Conservation (phyloP, 805 yeast species). For the Kuraishia borneana region DNA sequence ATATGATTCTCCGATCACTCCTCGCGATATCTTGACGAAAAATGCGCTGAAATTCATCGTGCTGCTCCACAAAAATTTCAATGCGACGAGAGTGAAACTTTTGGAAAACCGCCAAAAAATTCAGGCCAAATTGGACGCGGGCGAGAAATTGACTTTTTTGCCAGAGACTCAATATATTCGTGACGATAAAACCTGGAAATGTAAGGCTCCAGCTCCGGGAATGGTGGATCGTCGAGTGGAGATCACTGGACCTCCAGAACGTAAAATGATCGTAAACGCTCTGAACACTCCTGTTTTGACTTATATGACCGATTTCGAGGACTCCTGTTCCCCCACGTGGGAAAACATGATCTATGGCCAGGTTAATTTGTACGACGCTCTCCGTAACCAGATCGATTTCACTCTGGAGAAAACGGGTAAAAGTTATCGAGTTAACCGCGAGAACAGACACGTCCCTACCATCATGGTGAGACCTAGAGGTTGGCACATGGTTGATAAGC, state of each 20-base stretch:
- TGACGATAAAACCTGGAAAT: conserved; percentile 66
- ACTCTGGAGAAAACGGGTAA: conserved; percentile 25
- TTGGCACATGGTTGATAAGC: conserved; percentile 75
- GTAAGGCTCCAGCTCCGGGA: conserved; percentile 64
- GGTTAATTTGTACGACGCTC: conserved; percentile 66
- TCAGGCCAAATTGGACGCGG: conserved; percentile 52
- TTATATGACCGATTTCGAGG: conserved; percentile 82
- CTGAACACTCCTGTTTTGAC: conserved; percentile 70
- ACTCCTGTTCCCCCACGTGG: conserved; percentile 82
- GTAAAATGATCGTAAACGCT: conserved; percentile 77
- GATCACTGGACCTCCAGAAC: conserved; percentile 79
- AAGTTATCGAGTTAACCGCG: conserved; percentile 23
- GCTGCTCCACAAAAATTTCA: conserved; percentile 63
- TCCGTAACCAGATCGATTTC: conserved; percentile 55
- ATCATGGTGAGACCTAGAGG: conserved; percentile 82
- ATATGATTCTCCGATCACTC: conserved; percentile 24
- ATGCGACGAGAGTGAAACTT: conserved; percentile 44
- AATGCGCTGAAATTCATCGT: conserved; percentile 63
- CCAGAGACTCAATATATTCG: conserved; percentile 62
- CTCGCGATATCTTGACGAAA: conserved; percentile 41
- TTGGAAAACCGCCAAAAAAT: conserved; percentile 50
- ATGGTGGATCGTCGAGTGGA: conserved; percentile 67
- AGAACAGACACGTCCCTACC: conserved; percentile 56
- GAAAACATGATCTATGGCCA: conserved; percentile 70
- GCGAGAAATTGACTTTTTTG: conserved; percentile 50